Conservation (phyloP, 306 rosid genomes). For the Citrullus colocynthis region DNA sequence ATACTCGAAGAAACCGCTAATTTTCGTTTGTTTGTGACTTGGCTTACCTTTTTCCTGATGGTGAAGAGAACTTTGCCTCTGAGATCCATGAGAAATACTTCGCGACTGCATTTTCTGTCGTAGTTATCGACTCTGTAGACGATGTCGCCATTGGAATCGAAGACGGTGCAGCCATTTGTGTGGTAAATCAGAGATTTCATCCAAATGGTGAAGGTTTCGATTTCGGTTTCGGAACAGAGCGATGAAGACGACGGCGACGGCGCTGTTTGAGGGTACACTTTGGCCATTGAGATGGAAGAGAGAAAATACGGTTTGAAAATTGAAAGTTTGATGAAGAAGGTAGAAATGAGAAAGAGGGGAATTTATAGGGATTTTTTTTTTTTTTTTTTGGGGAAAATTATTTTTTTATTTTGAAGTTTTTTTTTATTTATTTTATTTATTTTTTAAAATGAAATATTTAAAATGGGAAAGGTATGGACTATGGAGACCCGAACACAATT, state of each 20-base stretch:
- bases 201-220: slow-evolving; percentile 70
- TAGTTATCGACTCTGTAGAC: slow-evolving; percentile 80
- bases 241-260: slow-evolving; percentile 1
- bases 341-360: neutral
- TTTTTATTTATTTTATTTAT: too few species aligned
- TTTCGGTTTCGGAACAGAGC: slow-evolving; percentile 24
- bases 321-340: neutral
- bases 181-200: slow-evolving; percentile 78
- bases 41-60: slow-evolving; percentile 40
- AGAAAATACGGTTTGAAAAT: neutral
- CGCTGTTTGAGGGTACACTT: slow-evolving; percentile 26
- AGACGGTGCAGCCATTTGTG: slow-evolving; percentile 81
- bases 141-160: slow-evolving; percentile 49
- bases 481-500: neutral
- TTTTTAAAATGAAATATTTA: neutral
- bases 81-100: slow-evolving; percentile 82
- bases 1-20: neutral
- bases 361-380: neutral
- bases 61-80: slow-evolving; percentile 47
- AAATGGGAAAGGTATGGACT: neutral
- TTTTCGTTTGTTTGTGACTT: neutral
- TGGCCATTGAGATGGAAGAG: slow-evolving; percentile 7
- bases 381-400: neutral
- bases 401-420: too few species aligned
- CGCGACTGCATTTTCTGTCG: slow-evolving; percentile 42